These are phyloP conservation scores for Syncephalastrum contaminatum DNA, from an alignment of 371 early-diverging fungal genomes.

Conservation along the genomic window DNA sequence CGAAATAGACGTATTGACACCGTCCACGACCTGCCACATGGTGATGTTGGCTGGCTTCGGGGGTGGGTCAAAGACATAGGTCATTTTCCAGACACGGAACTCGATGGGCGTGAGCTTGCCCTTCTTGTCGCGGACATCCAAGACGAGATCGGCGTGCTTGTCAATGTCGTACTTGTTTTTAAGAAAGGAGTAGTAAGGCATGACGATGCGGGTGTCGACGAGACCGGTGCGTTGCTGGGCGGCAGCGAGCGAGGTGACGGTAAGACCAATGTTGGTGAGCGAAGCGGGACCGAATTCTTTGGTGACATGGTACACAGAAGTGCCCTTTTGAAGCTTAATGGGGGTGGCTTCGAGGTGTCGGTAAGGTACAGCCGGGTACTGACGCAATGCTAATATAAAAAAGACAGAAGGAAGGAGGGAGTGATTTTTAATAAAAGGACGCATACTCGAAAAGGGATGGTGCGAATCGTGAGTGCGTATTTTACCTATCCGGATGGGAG, in stretches of 20 bases:
- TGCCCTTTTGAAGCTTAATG: slow-evolving; percentile 14
- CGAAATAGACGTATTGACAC: slow-evolving; percentile 14
- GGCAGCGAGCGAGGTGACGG: slow-evolving; percentile 56
- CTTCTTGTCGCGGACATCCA: slow-evolving; percentile 43
- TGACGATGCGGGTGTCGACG: slow-evolving; percentile 50
- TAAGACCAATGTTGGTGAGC: slow-evolving; percentile 61
- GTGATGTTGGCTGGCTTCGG: slow-evolving; percentile 10
- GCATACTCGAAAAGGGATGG: too few relatives aligned
- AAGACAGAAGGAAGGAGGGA: neutral
- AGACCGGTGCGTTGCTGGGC: slow-evolving; percentile 53
- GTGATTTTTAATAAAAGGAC: neutral
- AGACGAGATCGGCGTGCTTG: slow-evolving; percentile 30
- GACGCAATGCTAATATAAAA: slow-evolving; percentile 17
- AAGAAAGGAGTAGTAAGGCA: slow-evolving; percentile 61
- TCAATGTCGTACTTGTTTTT: slow-evolving; percentile 40
- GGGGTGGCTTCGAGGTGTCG: slow-evolving; percentile 44
- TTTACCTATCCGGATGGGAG: slow-evolving; percentile 45
- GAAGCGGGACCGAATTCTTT: slow-evolving; percentile 66
- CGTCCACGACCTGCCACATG: slow-evolving; percentile 9
- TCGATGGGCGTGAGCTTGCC: slow-evolving; percentile 30
- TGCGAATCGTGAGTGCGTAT: too few relatives aligned
- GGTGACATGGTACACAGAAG: slow-evolving; percentile 60
- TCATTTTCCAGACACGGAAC: slow-evolving; percentile 46
- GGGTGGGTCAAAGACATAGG: slow-evolving; percentile 12
- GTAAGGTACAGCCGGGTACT: slow-evolving; percentile 46